Percentiles rank a stretch among this genome's conserved stretches.
phyloP scores from a whole-genome alignment of 805 yeast species.

The Hanseniaspora pseudoguilliermondii region DNA sequence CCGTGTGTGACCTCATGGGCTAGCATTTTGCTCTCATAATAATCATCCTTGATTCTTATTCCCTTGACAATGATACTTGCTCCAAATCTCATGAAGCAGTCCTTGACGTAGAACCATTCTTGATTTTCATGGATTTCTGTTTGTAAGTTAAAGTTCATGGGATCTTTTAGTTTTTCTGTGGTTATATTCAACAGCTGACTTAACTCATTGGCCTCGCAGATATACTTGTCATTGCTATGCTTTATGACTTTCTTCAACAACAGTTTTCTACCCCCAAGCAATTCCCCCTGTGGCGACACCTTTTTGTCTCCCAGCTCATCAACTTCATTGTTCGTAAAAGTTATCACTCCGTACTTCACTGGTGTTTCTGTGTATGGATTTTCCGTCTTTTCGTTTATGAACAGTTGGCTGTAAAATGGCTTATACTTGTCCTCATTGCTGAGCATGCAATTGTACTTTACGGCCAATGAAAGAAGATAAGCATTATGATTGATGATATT shows the following conservation, averaged over 20 bases:
- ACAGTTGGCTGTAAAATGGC: neutral
- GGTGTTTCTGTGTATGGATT: slow-evolving; percentile 10
- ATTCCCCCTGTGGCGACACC: neutral
- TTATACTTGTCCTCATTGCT: neutral
- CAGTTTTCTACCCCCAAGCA: neutral
- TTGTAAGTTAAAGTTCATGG: neutral
- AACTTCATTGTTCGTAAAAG: neutral
- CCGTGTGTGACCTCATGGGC: neutral
- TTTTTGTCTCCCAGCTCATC: slow-evolving; percentile 9
- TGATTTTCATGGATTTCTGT: slow-evolving; percentile 5
- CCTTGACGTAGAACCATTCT: slow-evolving; percentile 30
- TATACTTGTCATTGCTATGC: neutral
- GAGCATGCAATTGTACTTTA: slow-evolving; percentile 1
- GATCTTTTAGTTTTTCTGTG: neutral
- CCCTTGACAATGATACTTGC: slow-evolving; percentile 38
- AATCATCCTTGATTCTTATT: slow-evolving; percentile 39
- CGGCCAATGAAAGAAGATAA: neutral
- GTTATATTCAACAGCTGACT: neutral
- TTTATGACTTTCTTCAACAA: neutral
- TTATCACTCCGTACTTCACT: neutral
- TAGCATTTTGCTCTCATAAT: slow-evolving; percentile 24
- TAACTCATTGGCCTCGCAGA: slow-evolving; percentile 4
- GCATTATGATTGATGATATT: neutral
- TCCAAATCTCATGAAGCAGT: slow-evolving; percentile 39
- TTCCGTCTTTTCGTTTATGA: neutral